Evolutionary conservation across 306 rosid genomes (phyloP), one percentile per base, ranked within the genome.

Genomic region (Ormosia semicastrata): DNA sequence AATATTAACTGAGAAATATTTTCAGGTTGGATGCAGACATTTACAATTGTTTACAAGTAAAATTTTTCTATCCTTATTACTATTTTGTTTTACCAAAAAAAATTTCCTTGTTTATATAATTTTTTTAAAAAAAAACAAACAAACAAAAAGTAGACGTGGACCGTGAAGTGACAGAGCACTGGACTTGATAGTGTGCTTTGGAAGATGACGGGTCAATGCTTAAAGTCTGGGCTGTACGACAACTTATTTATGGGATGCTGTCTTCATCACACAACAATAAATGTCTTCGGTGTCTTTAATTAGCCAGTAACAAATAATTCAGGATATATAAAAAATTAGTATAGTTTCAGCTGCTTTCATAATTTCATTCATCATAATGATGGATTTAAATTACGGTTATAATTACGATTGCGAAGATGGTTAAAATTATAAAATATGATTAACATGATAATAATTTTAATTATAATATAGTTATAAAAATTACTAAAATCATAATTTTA

Each of bases 201-300:
- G 83, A 83, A 34, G 81, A 80, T 9, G 74, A 43, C 79, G 41
- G 60, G 78, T 65, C 82, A 64, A 62, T 85, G 81, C 67, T 81
- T 11, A 12, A 70, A 53, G 78, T 49, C 39, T 57, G 3, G 4
- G 4, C 74, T 66, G 47, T 41, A 9, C 67, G 15, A 46, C 54
- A 34, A 60, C 52, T 77, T 47, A 43, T 83, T 57, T 17, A 71
- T 7, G 34, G 29, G 33, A 50, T 72, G 40, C 62, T 37, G 71
- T 75, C 49, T 47, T 11, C 36, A 40, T 74, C 77, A 56, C 81
- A 72, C 73, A 84, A 72, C 46, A 7, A 24, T 68, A 83, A 24
- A 62, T 66, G 59, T 58, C 84, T 66, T 71, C 66, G 29, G 39
- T 56, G 66, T 52, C 46, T 67, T 67, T n/a, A 50, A 62, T 63